A percentile compares a stretch with the other conserved stretches of the same genome.
Evolutionary conservation across 2,329 filamentous ascomycete genomes (phyloP).

Genomic region (Cytospora piceicola): DNA sequence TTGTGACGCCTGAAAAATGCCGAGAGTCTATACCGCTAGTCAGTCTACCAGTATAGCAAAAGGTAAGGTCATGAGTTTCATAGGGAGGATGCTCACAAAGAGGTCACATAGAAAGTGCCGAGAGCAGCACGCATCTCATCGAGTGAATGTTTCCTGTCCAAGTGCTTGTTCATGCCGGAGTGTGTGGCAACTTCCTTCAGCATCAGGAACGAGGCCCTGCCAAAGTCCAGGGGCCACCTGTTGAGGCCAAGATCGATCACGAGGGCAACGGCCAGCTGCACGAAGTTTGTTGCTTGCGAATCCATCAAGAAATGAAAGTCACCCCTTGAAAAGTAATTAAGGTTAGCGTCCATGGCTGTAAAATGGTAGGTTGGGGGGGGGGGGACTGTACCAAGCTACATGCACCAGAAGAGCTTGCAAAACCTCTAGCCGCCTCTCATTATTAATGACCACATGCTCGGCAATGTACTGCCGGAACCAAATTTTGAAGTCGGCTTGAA

Average conservation of each 20-base stretch:
- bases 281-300: conserved; percentile 41
- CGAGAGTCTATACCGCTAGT: conserved; percentile 32
- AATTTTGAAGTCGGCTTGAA: conserved; percentile 40
- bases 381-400: conserved; percentile 42
- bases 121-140: conserved; percentile 47
- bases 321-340: conserved; percentile 37
- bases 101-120: conserved; percentile 46
- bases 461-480: conserved; percentile 46
- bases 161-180: conserved; percentile 27
- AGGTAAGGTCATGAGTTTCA: background rate
- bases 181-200: conserved; percentile 41
- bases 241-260: conserved; percentile 46
- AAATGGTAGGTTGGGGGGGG: background rate
- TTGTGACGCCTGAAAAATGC: conserved; percentile 41
- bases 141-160: conserved; percentile 36
- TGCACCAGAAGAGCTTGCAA: conserved; percentile 46
- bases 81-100: conserved; percentile 35
- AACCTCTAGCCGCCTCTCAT: conserved; percentile 43
- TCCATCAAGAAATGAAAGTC: conserved; percentile 47
- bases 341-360: background rate
- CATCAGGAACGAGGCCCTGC: conserved; percentile 37
- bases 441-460: conserved; percentile 42
- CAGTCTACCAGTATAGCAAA: background rate
- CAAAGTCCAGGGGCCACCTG: conserved; percentile 34
- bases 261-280: conserved; percentile 46